Conservation (phyloP, 73 alveolate species). For the Effrenium voratum region DNA sequence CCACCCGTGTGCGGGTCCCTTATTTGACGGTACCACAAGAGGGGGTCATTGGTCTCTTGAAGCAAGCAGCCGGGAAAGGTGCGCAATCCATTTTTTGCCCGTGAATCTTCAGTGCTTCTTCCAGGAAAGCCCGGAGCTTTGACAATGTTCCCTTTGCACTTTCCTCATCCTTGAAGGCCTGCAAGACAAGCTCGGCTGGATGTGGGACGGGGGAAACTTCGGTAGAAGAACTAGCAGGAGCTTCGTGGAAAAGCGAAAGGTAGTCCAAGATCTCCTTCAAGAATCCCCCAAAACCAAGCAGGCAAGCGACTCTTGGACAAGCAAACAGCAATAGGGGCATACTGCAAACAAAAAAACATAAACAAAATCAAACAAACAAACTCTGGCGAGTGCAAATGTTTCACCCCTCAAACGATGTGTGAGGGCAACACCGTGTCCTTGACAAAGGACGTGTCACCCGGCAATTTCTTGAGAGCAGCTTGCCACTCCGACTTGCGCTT, state of each 20-base stretch:
- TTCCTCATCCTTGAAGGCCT: background rate
- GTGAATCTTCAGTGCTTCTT: background rate
- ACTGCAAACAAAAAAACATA: too few species aligned
- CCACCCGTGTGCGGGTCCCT: too few species aligned
- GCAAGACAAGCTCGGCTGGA: background rate
- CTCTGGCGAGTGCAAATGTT: too few species aligned
- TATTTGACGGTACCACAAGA: too few species aligned
- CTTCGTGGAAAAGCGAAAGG: background rate
- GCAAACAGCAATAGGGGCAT: too few species aligned
- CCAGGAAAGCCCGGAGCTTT: background rate
- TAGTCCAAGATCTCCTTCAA: slow-evolving; percentile 31
- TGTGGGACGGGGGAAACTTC: too few species aligned
- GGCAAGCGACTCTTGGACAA: too few species aligned
- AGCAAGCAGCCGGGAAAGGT: background rate
- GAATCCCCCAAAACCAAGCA: too few species aligned
- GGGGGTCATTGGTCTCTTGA: too few species aligned
- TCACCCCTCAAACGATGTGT: too few species aligned
- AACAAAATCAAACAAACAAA: too few species aligned
- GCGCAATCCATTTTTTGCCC: background rate
- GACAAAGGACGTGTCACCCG: background rate
- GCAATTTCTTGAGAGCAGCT: slow-evolving; percentile 6
- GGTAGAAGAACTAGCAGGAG: background rate
- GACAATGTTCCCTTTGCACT: background rate
- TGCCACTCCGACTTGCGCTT: background rate
- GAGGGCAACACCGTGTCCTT: too few species aligned